Conservation (phyloP, 2,329 filamentous ascomycete genomes). For the Trichophyton verrucosum region DNA sequence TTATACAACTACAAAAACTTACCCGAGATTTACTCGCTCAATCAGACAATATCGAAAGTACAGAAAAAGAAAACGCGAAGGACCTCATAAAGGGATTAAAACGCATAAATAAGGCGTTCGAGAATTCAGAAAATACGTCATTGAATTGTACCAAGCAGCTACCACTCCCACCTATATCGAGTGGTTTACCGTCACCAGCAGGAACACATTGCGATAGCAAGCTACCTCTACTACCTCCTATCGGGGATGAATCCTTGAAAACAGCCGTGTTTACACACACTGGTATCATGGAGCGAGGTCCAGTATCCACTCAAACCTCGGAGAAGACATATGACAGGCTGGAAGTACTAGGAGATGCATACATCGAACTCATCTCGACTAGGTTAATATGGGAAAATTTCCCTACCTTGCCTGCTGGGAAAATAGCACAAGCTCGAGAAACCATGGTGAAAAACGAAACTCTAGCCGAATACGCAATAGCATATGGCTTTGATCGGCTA, state of each 20-base stretch:
- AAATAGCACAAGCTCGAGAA: constrained; percentile 65
- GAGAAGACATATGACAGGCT: constrained; percentile 61
- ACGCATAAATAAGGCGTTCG: background rate
- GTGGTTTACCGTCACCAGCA: background rate
- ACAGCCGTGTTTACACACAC: constrained; percentile 56
- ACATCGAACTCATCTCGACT: constrained; percentile 64
- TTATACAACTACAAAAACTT: constrained; percentile 15
- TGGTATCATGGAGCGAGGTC: constrained; percentile 25
- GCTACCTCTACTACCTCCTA: constrained; percentile 40
- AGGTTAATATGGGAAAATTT: constrained; percentile 65
- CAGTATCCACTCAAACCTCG: constrained; percentile 11
- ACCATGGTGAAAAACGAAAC: constrained; percentile 69
- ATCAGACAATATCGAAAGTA: constrained; percentile 9
- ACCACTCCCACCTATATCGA: background rate
- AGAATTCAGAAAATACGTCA: constrained; percentile 4
- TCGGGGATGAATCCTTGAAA: constrained; percentile 49
- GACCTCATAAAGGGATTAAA: background rate
- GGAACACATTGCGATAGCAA: constrained; percentile 6
- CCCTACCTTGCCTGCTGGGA: constrained; percentile 50
- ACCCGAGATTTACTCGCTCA: constrained; percentile 16
- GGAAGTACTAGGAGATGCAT: constrained; percentile 82
- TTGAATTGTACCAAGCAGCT: constrained; percentile 4
- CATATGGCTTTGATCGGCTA: constrained; percentile 58
- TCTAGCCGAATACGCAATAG: constrained; percentile 53
- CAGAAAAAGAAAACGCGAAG: background rate